These are phyloP conservation scores for Didymella keratinophila DNA, from an alignment of 2,329 filamentous ascomycete genomes.

Conservation along the genomic window DNA sequence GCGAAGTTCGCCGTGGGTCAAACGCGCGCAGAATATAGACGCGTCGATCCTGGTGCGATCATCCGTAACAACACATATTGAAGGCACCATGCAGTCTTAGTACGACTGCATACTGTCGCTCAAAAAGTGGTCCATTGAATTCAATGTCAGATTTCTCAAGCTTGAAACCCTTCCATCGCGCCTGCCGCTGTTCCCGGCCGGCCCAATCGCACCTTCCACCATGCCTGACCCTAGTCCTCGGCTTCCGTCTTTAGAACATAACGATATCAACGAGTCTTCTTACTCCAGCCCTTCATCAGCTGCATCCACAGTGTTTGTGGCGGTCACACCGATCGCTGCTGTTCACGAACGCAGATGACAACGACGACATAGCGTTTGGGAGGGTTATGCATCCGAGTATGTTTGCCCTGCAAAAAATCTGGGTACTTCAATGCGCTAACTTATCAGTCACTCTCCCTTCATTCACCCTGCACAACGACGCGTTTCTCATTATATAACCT, in stretches of 20 bases:
- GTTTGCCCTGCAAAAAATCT: not conserved
- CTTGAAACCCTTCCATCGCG: not conserved
- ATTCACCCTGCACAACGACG: not conserved
- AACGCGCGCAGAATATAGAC: too few relatives aligned
- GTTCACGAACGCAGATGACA: not conserved
- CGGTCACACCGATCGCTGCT: not conserved
- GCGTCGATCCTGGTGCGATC: too few relatives aligned
- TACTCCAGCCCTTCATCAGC: not conserved
- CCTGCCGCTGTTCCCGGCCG: not conserved
- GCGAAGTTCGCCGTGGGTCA: too few relatives aligned
- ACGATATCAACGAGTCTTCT: not conserved
- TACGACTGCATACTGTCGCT: too few relatives aligned
- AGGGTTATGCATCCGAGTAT: not conserved
- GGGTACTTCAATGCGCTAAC: not conserved
- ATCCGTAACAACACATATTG: too few relatives aligned
- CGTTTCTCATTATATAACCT: not conserved
- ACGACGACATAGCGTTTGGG: not conserved
- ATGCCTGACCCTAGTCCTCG: not conserved
- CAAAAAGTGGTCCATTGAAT: not conserved
- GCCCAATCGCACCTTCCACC: not conserved
- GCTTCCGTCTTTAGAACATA: not conserved
- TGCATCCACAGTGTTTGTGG: not conserved
- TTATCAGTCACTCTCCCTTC: not conserved
- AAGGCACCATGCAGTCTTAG: not conserved
- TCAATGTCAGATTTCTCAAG: not conserved